A percentile compares a stretch with the other conserved stretches of the same genome.
Conservation (phyloP, 257 asterid genomes). For the Solanum gracilifrons region DNA sequence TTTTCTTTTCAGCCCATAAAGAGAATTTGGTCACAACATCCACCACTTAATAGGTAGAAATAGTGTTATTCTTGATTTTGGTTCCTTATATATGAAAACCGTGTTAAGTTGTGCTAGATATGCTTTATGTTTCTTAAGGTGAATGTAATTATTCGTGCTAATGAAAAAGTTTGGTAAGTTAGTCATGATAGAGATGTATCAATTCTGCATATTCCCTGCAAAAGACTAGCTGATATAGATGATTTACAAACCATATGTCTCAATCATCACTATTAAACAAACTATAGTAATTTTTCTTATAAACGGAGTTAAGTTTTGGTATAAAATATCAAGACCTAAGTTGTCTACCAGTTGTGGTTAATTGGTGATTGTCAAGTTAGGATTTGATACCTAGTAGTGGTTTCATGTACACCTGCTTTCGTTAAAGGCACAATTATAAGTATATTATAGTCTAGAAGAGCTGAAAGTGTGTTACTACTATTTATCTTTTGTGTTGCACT, state of each 20-base stretch:
- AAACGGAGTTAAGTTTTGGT: neutral
- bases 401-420: neutral
- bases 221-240: neutral
- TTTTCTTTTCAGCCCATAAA: too few species aligned
- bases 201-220: neutral
- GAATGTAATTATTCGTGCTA: neutral
- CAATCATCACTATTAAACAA: neutral
- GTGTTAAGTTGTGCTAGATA: neutral
- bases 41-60: neutral
- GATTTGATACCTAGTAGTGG: neutral
- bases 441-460: too few species aligned
- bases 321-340: too few species aligned
- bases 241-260: neutral
- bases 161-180: neutral
- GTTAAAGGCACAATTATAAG: neutral
- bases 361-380: neutral
- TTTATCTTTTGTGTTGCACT: too few species aligned
- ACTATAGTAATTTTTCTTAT: neutral
- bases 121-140: neutral
- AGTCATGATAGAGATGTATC: neutral
- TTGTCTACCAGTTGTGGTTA: too few species aligned
- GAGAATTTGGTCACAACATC: too few species aligned
- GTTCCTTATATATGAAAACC: neutral
- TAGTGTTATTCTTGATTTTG: neutral
- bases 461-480: too few species aligned